Conservation (phyloP, 2,329 filamentous ascomycete genomes). For the Fusarium tupiense region DNA sequence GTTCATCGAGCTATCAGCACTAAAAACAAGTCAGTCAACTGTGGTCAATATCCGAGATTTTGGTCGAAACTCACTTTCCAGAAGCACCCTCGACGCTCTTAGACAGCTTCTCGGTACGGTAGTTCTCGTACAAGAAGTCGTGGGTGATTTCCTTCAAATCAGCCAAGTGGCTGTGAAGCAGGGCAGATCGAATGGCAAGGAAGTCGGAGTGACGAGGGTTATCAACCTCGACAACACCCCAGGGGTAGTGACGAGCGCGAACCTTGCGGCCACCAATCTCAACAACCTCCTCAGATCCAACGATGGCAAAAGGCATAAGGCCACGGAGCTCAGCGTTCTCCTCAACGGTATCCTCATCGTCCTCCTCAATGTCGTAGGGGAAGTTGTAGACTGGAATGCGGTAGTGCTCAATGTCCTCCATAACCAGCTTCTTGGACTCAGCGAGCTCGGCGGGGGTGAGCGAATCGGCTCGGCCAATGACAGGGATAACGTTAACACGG, state of each 20-base stretch:
- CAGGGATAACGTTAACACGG: slow-evolving; percentile 97
- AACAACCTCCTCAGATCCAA: slow-evolving; percentile 93
- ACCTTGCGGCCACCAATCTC: slow-evolving; percentile 94
- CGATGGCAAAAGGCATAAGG: slow-evolving; percentile 98
- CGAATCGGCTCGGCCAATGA: slow-evolving; percentile 98
- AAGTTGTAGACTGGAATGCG: slow-evolving; percentile 99
- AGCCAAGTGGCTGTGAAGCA: slow-evolving; percentile 96
- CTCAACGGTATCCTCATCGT: slow-evolving; percentile 98
- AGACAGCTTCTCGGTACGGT: slow-evolving; percentile 99
- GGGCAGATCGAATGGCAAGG: slow-evolving; percentile 93
- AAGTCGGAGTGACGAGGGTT: slow-evolving; percentile 99
- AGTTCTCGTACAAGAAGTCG: slow-evolving; percentile 99
- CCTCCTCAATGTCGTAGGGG: slow-evolving; percentile 99
- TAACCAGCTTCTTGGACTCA: slow-evolving; percentile 99
- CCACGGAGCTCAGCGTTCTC: slow-evolving; percentile 98
- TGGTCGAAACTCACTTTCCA: slow-evolving; percentile 75
- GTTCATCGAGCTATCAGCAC: slow-evolving; percentile 85
- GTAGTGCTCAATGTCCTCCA: slow-evolving; percentile 99
- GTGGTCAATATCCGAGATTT: neutral
- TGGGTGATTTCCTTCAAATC: slow-evolving; percentile 99
- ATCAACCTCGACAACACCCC: slow-evolving; percentile 98
- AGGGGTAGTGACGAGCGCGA: slow-evolving; percentile 96
- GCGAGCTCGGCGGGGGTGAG: slow-evolving; percentile 95
- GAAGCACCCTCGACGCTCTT: slow-evolving; percentile 96
- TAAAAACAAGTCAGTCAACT: slow-evolving; percentile 55